Evolutionary conservation across 2,329 filamentous ascomycete genomes (phyloP).

Genomic region (Septoria petroselini): DNA sequence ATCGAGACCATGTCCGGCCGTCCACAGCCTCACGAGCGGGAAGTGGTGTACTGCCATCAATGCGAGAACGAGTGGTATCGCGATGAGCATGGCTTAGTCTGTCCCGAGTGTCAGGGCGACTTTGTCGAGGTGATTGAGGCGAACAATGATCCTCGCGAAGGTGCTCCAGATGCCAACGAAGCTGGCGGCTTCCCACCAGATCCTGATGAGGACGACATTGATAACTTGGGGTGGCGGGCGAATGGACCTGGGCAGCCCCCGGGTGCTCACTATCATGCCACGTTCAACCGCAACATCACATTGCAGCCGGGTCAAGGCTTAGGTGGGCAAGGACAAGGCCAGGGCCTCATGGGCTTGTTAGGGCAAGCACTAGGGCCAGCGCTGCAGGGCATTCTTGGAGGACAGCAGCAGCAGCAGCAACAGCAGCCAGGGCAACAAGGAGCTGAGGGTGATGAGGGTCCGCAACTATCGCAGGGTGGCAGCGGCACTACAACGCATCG

Average conservation of each 20-base stretch:
- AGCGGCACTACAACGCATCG: slow-evolving; percentile 19
- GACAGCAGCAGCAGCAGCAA: slow-evolving; percentile 22
- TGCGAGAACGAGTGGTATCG: slow-evolving; percentile 80
- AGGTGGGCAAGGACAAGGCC: slow-evolving; percentile 33
- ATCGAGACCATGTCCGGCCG: slow-evolving; percentile 14
- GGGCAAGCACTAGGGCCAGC: slow-evolving; percentile 17
- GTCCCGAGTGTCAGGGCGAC: slow-evolving; percentile 74
- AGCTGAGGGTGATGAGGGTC: slow-evolving; percentile 12
- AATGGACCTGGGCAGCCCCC: slow-evolving; percentile 31
- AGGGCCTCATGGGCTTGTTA: slow-evolving; percentile 40
- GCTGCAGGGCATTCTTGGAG: slow-evolving; percentile 25
- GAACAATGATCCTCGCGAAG: slow-evolving; percentile 62
- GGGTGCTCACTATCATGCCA: slow-evolving; percentile 36
- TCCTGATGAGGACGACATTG: slow-evolving; percentile 48
- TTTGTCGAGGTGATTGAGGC: slow-evolving; percentile 71
- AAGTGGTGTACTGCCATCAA: slow-evolving; percentile 81
- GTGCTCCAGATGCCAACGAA: slow-evolving; percentile 10
- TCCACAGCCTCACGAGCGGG: slow-evolving; percentile 44
- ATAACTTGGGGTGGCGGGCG: slow-evolving; percentile 34
- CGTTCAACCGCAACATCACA: slow-evolving; percentile 42
- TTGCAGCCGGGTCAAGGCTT: slow-evolving; percentile 3
- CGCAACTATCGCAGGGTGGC: slow-evolving; percentile 17
- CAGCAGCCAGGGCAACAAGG: slow-evolving; percentile 18
- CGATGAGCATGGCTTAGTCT: slow-evolving; percentile 65
- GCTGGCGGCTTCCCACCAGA: slow-evolving; percentile 41